These are phyloP conservation scores for Clavispora carvajalis DNA, from an alignment of 805 yeast genomes.

Conservation along the genomic window DNA sequence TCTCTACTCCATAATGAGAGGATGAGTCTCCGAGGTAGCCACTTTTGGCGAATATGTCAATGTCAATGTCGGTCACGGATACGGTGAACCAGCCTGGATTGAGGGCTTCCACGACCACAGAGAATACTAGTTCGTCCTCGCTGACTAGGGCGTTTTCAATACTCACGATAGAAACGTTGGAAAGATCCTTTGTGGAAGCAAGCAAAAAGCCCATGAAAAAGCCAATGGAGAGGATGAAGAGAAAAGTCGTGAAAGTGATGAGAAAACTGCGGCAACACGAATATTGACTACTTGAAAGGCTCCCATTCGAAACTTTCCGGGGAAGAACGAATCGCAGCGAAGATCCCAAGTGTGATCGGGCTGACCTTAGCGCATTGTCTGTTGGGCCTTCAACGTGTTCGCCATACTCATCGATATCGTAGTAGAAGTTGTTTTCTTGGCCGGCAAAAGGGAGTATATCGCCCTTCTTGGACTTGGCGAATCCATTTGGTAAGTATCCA, in stretches of 20 bases:
- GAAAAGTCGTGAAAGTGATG: slow-evolving; percentile 41
- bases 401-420: slow-evolving; percentile 37
- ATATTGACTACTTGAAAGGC: slow-evolving; percentile 7
- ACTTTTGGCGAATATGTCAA: slow-evolving; percentile 82
- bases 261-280: slow-evolving; percentile 28
- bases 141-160: slow-evolving; percentile 71
- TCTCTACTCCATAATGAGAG: slow-evolving; percentile 36
- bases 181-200: slow-evolving; percentile 81
- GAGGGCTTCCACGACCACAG: slow-evolving; percentile 68
- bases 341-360: slow-evolving; percentile 13
- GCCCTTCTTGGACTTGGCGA: slow-evolving; percentile 8
- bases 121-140: slow-evolving; percentile 79
- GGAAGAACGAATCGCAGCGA: slow-evolving; percentile 26
- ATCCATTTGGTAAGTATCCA: slow-evolving; percentile 21
- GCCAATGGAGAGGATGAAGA: slow-evolving; percentile 60
- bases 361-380: slow-evolving; percentile 5
- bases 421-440: slow-evolving; percentile 26
- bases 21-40: slow-evolving; percentile 30
- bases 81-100: slow-evolving; percentile 84
- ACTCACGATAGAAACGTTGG: slow-evolving; percentile 55
- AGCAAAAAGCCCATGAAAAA: slow-evolving; percentile 78
- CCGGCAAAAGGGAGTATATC: slow-evolving; percentile 34
- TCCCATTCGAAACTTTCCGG: slow-evolving; percentile 21
- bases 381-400: slow-evolving; percentile 20
- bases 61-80: slow-evolving; percentile 55